phyloP scores from a whole-genome alignment of 768 basidiomycete genomes.

The Trametes sanguinea region DNA sequence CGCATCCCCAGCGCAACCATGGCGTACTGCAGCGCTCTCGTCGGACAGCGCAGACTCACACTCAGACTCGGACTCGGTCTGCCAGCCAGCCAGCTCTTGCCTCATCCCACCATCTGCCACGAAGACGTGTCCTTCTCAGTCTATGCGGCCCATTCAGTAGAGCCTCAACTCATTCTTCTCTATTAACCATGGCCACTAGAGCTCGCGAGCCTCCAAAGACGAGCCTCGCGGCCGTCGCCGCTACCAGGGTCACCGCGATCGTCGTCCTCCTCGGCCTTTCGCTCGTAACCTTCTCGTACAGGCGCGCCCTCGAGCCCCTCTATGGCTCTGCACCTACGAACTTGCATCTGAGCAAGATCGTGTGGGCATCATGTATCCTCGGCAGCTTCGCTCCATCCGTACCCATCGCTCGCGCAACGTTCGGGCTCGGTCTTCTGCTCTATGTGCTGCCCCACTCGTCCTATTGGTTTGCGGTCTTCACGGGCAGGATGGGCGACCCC shows the following conservation, averaged over 20 bases:
- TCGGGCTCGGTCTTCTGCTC: constrained; percentile 44
- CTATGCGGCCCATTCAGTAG: constrained; percentile 10
- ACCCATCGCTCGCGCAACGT: constrained; percentile 34
- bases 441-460: constrained; percentile 57
- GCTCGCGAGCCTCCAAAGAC: constrained; percentile 9
- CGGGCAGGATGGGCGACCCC: constrained; percentile 54
- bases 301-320: constrained; percentile 64
- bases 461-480: constrained; percentile 65
- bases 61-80: not conserved
- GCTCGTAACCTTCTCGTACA: constrained; percentile 61
- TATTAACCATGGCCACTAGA: constrained; percentile 4
- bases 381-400: constrained; percentile 40
- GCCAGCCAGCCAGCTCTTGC: not conserved
- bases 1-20: constrained; percentile 11
- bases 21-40: not conserved
- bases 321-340: constrained; percentile 64
- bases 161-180: not conserved
- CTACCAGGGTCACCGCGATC: constrained; percentile 24
- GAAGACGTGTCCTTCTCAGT: not conserved
- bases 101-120: constrained; percentile 4
- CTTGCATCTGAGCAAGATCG: constrained; percentile 46
- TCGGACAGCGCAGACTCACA: not conserved
- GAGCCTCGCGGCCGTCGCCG: constrained; percentile 17
- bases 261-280: constrained; percentile 42
- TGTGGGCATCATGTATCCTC: constrained; percentile 35